Percentiles rank a stretch among this genome's conserved stretches.
phyloP scores from a whole-genome alignment of 345 rosid genomes.

The Noccaea bulbosa region DNA sequence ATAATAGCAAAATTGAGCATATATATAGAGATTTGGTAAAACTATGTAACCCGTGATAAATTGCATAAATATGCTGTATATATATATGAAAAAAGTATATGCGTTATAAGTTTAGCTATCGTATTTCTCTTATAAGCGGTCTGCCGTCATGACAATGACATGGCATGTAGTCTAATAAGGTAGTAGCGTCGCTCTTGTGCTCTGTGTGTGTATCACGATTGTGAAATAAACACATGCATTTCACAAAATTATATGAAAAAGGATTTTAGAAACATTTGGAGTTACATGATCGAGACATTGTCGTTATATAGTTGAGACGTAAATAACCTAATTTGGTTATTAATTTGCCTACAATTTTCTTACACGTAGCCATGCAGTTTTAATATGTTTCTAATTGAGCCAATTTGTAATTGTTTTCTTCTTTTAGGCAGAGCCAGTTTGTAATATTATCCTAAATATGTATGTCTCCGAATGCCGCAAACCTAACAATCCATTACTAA shows the following conservation, averaged over 20 bases:
- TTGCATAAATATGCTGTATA: too few relatives aligned
- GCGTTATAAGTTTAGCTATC: background rate
- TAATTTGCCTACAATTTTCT: constrained; percentile 3
- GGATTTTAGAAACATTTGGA: background rate
- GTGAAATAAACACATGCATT: constrained; percentile 4
- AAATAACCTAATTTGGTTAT: constrained; percentile 20
- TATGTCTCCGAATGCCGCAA: constrained; percentile 12
- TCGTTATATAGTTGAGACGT: constrained; percentile 35
- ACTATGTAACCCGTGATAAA: too few relatives aligned
- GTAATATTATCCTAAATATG: constrained; percentile 19
- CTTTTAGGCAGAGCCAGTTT: background rate
- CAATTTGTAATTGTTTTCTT: background rate
- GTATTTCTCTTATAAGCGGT: background rate
- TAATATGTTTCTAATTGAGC: constrained; percentile 1
- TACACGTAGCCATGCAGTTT: constrained; percentile 35
- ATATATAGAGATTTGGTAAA: too few relatives aligned
- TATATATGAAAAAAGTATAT: background rate
- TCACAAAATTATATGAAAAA: background rate
- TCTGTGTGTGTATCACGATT: background rate
- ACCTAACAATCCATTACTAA: constrained; percentile 32
- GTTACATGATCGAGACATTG: constrained; percentile 29
- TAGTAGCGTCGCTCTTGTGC: too few relatives aligned
- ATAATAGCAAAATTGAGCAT: too few relatives aligned
- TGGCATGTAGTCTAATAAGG: too few relatives aligned
- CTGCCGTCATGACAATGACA: too few relatives aligned